Percentiles rank a stretch among this genome's conserved stretches.
Evolutionary conservation across 768 basidiomycete genomes (phyloP).

Genomic region (Lentinus tigrinus): DNA sequence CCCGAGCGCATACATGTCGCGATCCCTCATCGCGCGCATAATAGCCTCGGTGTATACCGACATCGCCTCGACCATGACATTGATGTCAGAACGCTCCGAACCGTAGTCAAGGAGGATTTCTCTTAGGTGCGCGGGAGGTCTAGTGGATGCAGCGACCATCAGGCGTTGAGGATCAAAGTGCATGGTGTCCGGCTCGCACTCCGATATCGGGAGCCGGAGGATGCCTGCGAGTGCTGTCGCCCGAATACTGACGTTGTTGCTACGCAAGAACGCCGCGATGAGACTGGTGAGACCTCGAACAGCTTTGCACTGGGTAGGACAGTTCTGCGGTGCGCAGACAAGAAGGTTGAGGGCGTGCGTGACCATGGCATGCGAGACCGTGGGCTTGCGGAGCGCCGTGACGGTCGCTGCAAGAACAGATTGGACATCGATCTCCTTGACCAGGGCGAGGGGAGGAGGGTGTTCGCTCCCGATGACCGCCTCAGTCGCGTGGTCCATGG

Average conservation of each 20-base stretch:
- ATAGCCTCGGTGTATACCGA: constrained; percentile 52
- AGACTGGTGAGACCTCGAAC: constrained; percentile 45
- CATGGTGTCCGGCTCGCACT: constrained; percentile 44
- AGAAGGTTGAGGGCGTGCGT: constrained; percentile 54
- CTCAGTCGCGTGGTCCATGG: constrained; percentile 42
- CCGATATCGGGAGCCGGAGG: constrained; percentile 45
- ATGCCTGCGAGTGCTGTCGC: constrained; percentile 52
- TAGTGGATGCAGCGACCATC: constrained; percentile 38
- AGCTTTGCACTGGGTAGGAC: constrained; percentile 41
- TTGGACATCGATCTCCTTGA: constrained; percentile 36
- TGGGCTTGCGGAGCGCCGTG: constrained; percentile 43
- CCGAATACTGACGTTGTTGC: constrained; percentile 52
- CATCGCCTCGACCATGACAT: constrained; percentile 32
- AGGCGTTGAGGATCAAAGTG: constrained; percentile 49
- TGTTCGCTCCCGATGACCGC: constrained; percentile 43
- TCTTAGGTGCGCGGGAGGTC: constrained; percentile 45
- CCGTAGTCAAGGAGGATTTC: constrained; percentile 52
- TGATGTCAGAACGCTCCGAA: constrained; percentile 43
- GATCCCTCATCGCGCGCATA: constrained; percentile 45
- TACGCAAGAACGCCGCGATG: constrained; percentile 56
- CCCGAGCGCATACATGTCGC: constrained; percentile 52
- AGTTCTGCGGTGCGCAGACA: constrained; percentile 42
- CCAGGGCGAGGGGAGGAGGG: constrained; percentile 34
- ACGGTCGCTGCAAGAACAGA: constrained; percentile 45
- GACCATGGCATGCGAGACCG: constrained; percentile 40